A percentile compares a stretch with the other conserved stretches of the same genome.
phyloP scores from a whole-genome alignment of 805 yeast species.

The Candida vaughaniae region DNA sequence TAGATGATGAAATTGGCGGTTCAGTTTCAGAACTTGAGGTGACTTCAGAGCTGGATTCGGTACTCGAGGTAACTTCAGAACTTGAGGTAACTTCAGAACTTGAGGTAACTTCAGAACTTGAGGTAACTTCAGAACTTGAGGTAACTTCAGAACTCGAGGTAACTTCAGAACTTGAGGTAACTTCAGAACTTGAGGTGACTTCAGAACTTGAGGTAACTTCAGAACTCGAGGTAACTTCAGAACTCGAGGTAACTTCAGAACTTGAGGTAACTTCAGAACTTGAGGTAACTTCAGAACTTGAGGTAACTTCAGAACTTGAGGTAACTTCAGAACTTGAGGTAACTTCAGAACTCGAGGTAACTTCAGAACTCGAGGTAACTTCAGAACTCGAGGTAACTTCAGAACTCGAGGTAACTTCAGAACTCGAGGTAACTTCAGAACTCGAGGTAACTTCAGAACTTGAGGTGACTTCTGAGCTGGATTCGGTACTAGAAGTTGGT shows the following conservation, averaged over 20 bases:
- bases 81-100: neutral
- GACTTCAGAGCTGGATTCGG: neutral
- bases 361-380: conserved; percentile 26
- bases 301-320: conserved; percentile 13
- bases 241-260: conserved; percentile 22
- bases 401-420: conserved; percentile 33
- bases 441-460: neutral
- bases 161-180: conserved; percentile 20
- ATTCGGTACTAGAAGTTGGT: neutral
- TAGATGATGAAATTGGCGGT: conserved; percentile 1
- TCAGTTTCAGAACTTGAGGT: neutral
- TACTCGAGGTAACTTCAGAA: neutral
- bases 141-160: conserved; percentile 27
- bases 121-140: conserved; percentile 30
- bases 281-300: neutral
- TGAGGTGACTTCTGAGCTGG: neutral
- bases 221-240: conserved; percentile 34
- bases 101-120: conserved; percentile 12
- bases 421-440: conserved; percentile 22
- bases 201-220: conserved; percentile 24
- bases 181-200: conserved; percentile 29
- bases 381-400: conserved; percentile 24
- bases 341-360: conserved; percentile 24
- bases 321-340: conserved; percentile 33
- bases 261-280: conserved; percentile 1